A percentile compares a stretch with the other conserved stretches of the same genome.
Conservation (phyloP, 2,329 filamentous ascomycete species). For the Macrophomina tecta region DNA sequence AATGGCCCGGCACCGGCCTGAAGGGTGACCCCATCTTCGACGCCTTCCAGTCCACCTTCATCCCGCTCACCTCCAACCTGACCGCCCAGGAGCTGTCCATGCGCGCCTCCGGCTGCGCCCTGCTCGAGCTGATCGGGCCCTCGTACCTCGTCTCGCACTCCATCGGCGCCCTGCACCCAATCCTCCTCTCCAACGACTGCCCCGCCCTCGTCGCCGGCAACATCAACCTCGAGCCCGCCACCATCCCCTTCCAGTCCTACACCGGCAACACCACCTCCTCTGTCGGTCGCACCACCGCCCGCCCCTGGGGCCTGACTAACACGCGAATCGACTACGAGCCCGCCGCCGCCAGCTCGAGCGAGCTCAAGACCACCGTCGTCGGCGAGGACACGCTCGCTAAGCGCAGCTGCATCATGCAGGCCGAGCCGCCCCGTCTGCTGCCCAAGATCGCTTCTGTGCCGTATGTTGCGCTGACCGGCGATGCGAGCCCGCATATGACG, state of each 20-base stretch:
- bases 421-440: slow-evolving; percentile 32
- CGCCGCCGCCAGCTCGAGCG: slow-evolving; percentile 10
- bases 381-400: slow-evolving; percentile 32
- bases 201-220: slow-evolving; percentile 34
- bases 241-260: slow-evolving; percentile 28
- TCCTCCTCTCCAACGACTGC: slow-evolving; percentile 36
- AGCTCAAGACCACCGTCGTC: slow-evolving; percentile 28
- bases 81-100: slow-evolving; percentile 32
- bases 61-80: slow-evolving; percentile 31
- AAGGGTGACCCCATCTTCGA: slow-evolving; percentile 57
- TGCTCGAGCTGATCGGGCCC: slow-evolving; percentile 53
- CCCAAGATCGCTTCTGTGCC: slow-evolving; percentile 39
- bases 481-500: slow-evolving; percentile 40
- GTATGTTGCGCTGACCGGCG: slow-evolving; percentile 40
- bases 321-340: slow-evolving; percentile 23
- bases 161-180: slow-evolving; percentile 34
- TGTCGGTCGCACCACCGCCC: slow-evolving; percentile 17
- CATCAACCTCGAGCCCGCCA: slow-evolving; percentile 36
- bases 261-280: slow-evolving; percentile 31
- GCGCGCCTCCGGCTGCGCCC: slow-evolving; percentile 34
- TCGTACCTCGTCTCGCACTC: slow-evolving; percentile 56
- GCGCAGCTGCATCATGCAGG: slow-evolving; percentile 36
- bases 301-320: slow-evolving; percentile 27
- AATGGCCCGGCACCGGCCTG: slow-evolving; percentile 45
- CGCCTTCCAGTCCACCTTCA: slow-evolving; percentile 47